Conservation (phyloP, 2,329 filamentous ascomycete species). For the Colletotrichum brevisporum region DNA sequence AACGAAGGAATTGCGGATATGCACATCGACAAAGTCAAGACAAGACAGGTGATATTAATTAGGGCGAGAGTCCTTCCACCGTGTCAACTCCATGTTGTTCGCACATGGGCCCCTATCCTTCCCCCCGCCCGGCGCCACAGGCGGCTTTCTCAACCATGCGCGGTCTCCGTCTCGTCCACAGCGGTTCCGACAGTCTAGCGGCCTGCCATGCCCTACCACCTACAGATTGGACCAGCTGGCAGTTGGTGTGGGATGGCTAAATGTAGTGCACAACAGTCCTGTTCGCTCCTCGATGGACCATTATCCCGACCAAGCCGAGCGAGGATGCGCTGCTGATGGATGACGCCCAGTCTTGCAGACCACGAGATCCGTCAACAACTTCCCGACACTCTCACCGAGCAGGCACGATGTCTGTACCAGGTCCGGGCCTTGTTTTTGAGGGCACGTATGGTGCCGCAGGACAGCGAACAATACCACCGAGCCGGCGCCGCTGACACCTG, state of each 20-base stretch:
- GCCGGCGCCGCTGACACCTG: slow-evolving; percentile 15
- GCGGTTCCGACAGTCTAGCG: slow-evolving; percentile 10
- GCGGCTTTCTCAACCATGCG: slow-evolving; percentile 23
- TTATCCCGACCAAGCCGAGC: slow-evolving; percentile 19
- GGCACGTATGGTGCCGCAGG: slow-evolving; percentile 26
- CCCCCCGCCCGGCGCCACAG: slow-evolving; percentile 19
- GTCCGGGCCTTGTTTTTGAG: neutral
- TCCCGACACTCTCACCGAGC: neutral
- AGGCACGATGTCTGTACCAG: too few relatives aligned
- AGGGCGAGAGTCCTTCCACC: slow-evolving; percentile 3
- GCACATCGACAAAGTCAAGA: neutral
- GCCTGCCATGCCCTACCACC: slow-evolving; percentile 2
- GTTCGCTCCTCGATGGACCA: slow-evolving; percentile 5
- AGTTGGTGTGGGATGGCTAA: slow-evolving; percentile 4
- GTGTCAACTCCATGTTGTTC: neutral
- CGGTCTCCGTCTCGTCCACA: neutral
- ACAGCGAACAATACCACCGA: slow-evolving; percentile 10
- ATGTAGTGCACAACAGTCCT: neutral
- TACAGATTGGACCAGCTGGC: slow-evolving; percentile 2
- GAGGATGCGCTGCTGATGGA: slow-evolving; percentile 7
- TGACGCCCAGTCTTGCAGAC: slow-evolving; percentile 6
- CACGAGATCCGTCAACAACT: slow-evolving; percentile 16
- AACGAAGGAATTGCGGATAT: neutral
- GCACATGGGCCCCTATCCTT: slow-evolving; percentile 12
- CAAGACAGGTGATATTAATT: neutral